Percentiles rank a stretch among this genome's conserved stretches.
Conservation (phyloP, 2,329 filamentous ascomycete species). For the Magnaporthiopsis incrustans region DNA sequence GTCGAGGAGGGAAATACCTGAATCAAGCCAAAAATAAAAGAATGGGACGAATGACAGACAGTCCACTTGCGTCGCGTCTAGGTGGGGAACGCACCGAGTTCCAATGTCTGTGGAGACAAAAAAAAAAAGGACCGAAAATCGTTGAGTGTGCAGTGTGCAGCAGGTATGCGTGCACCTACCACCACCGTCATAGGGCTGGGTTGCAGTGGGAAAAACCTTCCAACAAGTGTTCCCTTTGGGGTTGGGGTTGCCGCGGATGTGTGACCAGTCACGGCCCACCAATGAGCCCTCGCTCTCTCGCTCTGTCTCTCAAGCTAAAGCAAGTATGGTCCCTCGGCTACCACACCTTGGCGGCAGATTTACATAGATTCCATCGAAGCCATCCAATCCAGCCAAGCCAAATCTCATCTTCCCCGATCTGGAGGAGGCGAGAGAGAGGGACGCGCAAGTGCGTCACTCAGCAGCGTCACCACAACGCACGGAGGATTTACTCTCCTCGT, state of each 20-base stretch:
- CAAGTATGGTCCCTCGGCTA: neutral
- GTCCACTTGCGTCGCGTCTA: neutral
- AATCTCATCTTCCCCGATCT: neutral
- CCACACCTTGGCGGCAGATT: neutral
- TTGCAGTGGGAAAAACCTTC: too few relatives aligned
- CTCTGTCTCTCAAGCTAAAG: neutral
- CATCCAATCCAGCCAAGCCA: neutral
- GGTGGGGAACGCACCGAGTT: neutral
- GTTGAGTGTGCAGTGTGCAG: too few relatives aligned
- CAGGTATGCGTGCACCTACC: neutral
- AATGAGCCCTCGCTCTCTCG: neutral
- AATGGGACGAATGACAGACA: neutral
- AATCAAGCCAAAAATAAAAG: neutral
- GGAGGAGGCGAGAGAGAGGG: neutral
- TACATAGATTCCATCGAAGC: neutral
- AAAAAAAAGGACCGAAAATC: too few relatives aligned
- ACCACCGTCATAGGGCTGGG: neutral
- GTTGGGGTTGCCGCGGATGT: too few relatives aligned
- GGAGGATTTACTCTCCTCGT: neutral
- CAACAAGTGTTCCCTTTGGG: too few relatives aligned
- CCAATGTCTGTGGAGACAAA: neutral
- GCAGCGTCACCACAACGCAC: neutral
- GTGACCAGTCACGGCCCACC: neutral
- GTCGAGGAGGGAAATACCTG: too few relatives aligned
- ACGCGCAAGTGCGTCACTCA: neutral